Evolutionary conservation across 768 basidiomycete genomes (phyloP), one percentile per base, ranked within the genome.

Genomic region (Tephrocybe sp.): DNA sequence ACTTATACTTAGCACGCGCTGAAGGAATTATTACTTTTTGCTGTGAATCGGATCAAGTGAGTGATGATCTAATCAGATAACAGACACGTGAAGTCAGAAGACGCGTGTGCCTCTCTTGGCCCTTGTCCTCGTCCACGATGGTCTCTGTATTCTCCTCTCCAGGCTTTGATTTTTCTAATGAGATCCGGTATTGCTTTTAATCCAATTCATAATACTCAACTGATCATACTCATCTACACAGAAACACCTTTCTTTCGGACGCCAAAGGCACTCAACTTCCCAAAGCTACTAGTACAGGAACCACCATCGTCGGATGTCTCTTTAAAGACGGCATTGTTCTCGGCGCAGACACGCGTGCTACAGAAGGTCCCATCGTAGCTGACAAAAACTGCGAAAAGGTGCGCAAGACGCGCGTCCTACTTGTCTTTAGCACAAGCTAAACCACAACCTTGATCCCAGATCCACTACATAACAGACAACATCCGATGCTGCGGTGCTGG

Each of bases 331-430:
- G 97, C 5, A 85, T 99, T 59, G 82, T 96, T 14, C 80, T 99
- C 5, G 97, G 96, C 40, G 97, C 97, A 12, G 97, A 98, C 69
- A 99, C 97, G 1, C 79, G 96, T 60, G 95, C 97, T 4, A 98
- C 97, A 0, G 91, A 86, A 54, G 97, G 96, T 1, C 80, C 82
- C 19, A 98, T 98, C 57, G 92, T 99, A 22, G 92, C 92, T 0
- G 96, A 98, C 75, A 98, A 99, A 82, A 99, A 99, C 72, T 99
- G 97, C 70, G 97, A 98, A 75, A 99, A 99, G 88, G 96, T 95
- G 49, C 41, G 72, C 7, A 30, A 14, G 36, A 19, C 41, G 13
- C 51, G 32, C 38, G 41, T 42, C 56, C 41, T 11, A 17, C 35
- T 35, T 39, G 45, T 23, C n/a, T n/a, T n/a, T n/a, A n/a, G n/a